A percentile compares a stretch with the other conserved stretches of the same genome.
Evolutionary conservation across 352 stramenopile species (phyloP).

Genomic region (Phytophthora vignae): DNA sequence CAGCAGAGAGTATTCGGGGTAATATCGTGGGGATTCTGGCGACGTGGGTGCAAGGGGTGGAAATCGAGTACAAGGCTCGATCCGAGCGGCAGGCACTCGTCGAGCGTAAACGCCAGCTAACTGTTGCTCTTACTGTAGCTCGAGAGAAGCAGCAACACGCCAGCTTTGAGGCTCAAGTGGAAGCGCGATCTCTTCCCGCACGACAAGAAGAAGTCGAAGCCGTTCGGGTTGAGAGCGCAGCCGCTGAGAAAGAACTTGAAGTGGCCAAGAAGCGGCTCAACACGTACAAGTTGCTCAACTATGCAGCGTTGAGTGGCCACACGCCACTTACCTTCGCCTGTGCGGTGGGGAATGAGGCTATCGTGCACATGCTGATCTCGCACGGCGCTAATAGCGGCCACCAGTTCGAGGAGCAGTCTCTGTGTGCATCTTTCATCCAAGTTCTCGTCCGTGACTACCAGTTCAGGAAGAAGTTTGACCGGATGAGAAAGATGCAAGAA

Average conservation of each 20-base stretch:
- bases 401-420: slow-evolving; percentile 53
- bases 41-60: slow-evolving; percentile 78
- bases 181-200: slow-evolving; percentile 65
- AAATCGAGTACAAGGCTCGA: slow-evolving; percentile 78
- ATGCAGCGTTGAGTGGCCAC: slow-evolving; percentile 70
- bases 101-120: slow-evolving; percentile 63
- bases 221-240: slow-evolving; percentile 33
- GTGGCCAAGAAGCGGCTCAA: slow-evolving; percentile 57
- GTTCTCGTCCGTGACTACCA: slow-evolving; percentile 61
- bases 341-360: slow-evolving; percentile 75
- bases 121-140: slow-evolving; percentile 41
- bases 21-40: slow-evolving; percentile 65
- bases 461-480: slow-evolving; percentile 39
- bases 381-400: slow-evolving; percentile 60
- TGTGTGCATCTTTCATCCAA: slow-evolving; percentile 77
- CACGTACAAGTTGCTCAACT: slow-evolving; percentile 61
- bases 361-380: slow-evolving; percentile 74
- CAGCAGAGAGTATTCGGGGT: slow-evolving; percentile 45
- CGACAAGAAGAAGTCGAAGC: slow-evolving; percentile 69
- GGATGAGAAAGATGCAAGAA: slow-evolving; percentile 17
- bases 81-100: slow-evolving; percentile 59
- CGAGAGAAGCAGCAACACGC: slow-evolving; percentile 50
- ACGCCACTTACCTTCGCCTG: slow-evolving; percentile 75
- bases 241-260: slow-evolving; percentile 47
- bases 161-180: slow-evolving; percentile 70